phyloP scores from a whole-genome alignment of 352 stramenopile genomes.

The Phytophthora citrophthora region DNA sequence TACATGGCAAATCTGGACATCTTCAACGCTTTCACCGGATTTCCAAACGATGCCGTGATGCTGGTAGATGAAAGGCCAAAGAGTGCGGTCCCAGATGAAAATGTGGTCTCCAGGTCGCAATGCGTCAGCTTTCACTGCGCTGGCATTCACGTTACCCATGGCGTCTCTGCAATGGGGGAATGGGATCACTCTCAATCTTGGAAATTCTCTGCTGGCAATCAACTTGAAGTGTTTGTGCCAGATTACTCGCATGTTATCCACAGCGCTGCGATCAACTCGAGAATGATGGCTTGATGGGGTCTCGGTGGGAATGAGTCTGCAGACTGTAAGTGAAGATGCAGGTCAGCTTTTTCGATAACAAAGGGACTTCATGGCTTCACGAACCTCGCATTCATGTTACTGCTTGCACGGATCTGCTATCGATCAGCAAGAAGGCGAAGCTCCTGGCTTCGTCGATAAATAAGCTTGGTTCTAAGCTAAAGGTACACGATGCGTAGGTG shows the following conservation, averaged over 20 bases:
- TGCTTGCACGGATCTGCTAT: slow-evolving; percentile 18
- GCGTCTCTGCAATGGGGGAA: background rate
- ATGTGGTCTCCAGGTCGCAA: slow-evolving; percentile 71
- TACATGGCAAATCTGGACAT: slow-evolving; percentile 54
- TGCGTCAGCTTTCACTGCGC: slow-evolving; percentile 44
- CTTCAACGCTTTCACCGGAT: slow-evolving; percentile 40
- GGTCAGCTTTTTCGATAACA: background rate
- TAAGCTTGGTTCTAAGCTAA: slow-evolving; percentile 12
- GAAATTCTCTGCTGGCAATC: background rate
- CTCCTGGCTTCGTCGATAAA: slow-evolving; percentile 27
- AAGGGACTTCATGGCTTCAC: slow-evolving; percentile 5
- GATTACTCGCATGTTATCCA: slow-evolving; percentile 8
- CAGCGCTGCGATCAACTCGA: background rate
- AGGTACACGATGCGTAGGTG: slow-evolving; percentile 13
- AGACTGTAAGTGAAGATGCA: too few relatives aligned
- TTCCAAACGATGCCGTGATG: slow-evolving; percentile 76
- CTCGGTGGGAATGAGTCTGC: slow-evolving; percentile 12
- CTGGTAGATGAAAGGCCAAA: slow-evolving; percentile 73
- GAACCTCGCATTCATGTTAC: slow-evolving; percentile 18
- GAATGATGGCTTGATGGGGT: slow-evolving; percentile 12
- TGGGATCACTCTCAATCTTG: background rate
- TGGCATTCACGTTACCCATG: slow-evolving; percentile 69
- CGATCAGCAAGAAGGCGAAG: slow-evolving; percentile 11
- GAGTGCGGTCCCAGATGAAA: slow-evolving; percentile 70
- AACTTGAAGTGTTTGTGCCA: background rate